Base-by-base conservation (phyloP, 768 basidiomycete genomes). In the Gelatoporia subvermispora region DNA sequence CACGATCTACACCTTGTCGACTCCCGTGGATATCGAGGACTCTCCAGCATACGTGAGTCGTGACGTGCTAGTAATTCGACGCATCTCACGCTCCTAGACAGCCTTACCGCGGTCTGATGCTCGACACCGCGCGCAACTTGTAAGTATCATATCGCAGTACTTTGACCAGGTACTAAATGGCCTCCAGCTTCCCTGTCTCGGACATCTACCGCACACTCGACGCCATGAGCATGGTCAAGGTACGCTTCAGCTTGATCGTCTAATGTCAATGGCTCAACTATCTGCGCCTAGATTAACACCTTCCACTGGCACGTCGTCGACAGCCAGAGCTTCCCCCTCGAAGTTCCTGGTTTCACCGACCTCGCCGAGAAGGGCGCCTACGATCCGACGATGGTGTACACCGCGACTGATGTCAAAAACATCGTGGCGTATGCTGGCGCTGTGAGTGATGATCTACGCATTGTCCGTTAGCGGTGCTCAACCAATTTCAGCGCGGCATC, bases 91-190 rank as follows among this genome's bases (percentile, higher is more conserved):
- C 48, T 49, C 25, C 34, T 34, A 4, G 31, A 35, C 54, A 85
- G 84, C 82, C 83, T 0, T 87, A 83, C 60, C 78, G 90, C 18
- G 88, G 85, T 8, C 73, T 90, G 47, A 78, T 91, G 78, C 73
- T 93, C 11, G 90, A 93, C 61, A 92, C 89, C 0, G 72, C 88
- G 1, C 71, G 89, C 21, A 84, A 90, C 66, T 93, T 71, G 81
- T 85, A 58, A 49, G 82, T 67, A 1, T 15, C 8, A 17, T 28
- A 17, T 24, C 23, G 45, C 3, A 9, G 35, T 15, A 24, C 28
- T 13, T 31, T 5, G 28, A 31, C 53, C 2, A 24, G 52, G 8
- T 18, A 21, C 37, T 46, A 9, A 43, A 20, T 3, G 25, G 37
- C 34, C 15, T 31, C 17, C 49, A 84, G 81, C 65, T 84, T 82